Evolutionary conservation across 2,329 filamentous ascomycete species (phyloP).

Genomic region (Paracoccidioides brasiliensis): DNA sequence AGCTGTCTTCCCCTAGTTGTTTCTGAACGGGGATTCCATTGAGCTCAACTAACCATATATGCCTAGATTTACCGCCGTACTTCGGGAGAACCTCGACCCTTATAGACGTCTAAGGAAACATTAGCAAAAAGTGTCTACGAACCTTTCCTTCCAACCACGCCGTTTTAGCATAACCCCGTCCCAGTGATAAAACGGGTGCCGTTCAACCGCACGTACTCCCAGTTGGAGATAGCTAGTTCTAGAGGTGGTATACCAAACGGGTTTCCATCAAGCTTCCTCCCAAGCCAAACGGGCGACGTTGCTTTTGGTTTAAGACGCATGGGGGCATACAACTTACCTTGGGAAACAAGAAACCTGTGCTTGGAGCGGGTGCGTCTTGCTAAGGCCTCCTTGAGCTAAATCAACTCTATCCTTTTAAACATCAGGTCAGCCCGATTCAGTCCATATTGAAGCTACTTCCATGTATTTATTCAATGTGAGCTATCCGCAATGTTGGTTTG

Average conservation of each 20-base stretch:
- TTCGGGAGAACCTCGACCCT: background rate
- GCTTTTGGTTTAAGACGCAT: background rate
- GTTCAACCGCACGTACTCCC: background rate
- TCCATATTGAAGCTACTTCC: background rate
- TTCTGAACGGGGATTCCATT: background rate
- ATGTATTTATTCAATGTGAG: background rate
- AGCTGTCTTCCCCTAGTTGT: background rate
- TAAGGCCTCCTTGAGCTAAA: background rate
- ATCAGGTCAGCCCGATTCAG: background rate
- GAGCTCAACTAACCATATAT: background rate
- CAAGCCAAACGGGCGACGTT: background rate
- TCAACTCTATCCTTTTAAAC: background rate
- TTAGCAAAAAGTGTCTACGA: background rate
- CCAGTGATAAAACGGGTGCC: background rate
- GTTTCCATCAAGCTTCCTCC: background rate
- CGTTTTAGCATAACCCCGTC: background rate
- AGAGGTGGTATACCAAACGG: background rate
- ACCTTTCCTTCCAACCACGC: background rate
- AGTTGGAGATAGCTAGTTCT: background rate
- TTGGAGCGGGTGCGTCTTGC: background rate
- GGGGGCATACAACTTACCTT: background rate
- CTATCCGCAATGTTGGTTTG: background rate
- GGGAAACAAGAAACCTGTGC: background rate
- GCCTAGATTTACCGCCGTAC: too few relatives aligned
- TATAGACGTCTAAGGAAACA: background rate